Percentiles rank a stretch among this genome's conserved stretches.
Conservation (phyloP, 148 eudicot species). For the Rhododendron mucronatum region DNA sequence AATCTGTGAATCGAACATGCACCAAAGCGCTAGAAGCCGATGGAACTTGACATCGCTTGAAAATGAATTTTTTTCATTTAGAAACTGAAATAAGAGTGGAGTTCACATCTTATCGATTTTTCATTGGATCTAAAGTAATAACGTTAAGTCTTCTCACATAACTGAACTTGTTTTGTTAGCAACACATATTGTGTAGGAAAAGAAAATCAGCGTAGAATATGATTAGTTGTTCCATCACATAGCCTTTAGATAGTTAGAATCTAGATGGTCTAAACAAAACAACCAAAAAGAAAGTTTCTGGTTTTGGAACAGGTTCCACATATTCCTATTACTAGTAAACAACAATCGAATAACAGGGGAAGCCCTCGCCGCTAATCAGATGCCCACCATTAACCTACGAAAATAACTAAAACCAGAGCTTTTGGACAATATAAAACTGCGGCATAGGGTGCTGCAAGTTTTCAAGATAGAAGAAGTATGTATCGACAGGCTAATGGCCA, state of each 20-base stretch:
- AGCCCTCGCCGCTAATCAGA: neutral
- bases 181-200: neutral
- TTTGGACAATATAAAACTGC: neutral
- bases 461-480: neutral
- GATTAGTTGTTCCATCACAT: neutral
- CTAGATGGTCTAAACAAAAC: neutral
- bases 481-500: conserved; percentile 3
- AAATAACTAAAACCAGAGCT: neutral
- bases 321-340: neutral
- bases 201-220: neutral
- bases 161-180: neutral
- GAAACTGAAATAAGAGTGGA: neutral
- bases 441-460: neutral
- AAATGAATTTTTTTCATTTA: neutral
- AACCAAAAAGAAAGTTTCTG: neutral
- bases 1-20: neutral
- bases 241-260: neutral
- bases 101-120: neutral
- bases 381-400: neutral
- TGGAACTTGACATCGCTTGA: neutral
- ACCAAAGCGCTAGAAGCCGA: neutral
- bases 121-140: neutral
- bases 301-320: neutral
- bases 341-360: neutral
- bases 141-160: neutral